Evolutionary conservation across 768 basidiomycete species (phyloP).

Genomic region (Rubroboletus pulcherrimus): DNA sequence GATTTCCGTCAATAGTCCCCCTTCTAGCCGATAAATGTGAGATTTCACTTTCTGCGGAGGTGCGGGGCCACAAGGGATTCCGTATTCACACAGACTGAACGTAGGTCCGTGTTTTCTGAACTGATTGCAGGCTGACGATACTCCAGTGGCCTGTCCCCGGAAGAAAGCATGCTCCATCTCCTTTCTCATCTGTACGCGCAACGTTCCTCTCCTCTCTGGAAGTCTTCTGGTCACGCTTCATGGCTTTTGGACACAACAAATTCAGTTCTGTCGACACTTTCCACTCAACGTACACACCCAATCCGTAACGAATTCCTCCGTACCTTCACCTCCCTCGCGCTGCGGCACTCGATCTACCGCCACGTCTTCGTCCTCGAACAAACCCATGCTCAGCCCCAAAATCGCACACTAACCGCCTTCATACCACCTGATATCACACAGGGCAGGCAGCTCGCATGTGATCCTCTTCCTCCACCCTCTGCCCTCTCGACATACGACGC

Average conservation of each 20-base stretch:
- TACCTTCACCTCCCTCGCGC: conserved; percentile 38
- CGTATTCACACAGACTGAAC: conserved; percentile 63
- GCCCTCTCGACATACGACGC: conserved; percentile 61
- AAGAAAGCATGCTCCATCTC: conserved; percentile 60
- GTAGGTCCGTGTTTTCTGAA: conserved; percentile 37
- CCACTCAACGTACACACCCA: conserved; percentile 33
- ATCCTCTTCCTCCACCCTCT: conserved; percentile 77
- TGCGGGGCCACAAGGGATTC: conserved; percentile 61
- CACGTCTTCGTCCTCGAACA: conserved; percentile 76
- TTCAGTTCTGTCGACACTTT: conserved; percentile 30
- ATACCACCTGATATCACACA: conserved; percentile 56
- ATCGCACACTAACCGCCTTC: conserved; percentile 60
- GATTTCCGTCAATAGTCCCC: conserved; percentile 79
- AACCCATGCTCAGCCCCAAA: conserved; percentile 38
- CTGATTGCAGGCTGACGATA: conserved; percentile 7
- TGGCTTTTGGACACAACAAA: conserved; percentile 71
- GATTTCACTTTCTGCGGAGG: conserved; percentile 51
- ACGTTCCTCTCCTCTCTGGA: conserved; percentile 78
- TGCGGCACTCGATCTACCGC: conserved; percentile 59
- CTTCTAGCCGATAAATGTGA: conserved; percentile 86
- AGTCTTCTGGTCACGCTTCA: conserved; percentile 52
- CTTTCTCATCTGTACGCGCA: conserved; percentile 86
- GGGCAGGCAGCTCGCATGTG: conserved; percentile 65
- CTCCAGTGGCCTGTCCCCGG: conserved; percentile 34
- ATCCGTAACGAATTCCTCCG: conserved; percentile 28